A percentile compares a stretch with the other conserved stretches of the same genome.
phyloP scores from a whole-genome alignment of 2,329 filamentous ascomycete genomes.

The Fusarium solani-melongenae region DNA sequence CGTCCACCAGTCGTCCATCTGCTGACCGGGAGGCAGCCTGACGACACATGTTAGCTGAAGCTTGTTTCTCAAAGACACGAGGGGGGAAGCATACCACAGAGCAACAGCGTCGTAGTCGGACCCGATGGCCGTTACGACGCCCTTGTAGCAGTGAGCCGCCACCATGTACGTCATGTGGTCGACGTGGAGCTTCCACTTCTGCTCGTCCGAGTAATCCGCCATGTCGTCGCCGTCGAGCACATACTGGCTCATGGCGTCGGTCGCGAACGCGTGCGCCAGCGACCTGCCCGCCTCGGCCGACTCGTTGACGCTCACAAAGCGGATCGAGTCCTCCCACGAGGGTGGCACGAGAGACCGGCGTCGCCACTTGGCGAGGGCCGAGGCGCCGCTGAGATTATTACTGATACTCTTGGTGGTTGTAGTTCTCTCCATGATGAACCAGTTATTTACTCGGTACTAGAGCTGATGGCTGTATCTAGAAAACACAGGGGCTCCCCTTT shows the following conservation, averaged over 20 bases:
- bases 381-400: conserved; percentile 17
- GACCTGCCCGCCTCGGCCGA: conserved; percentile 77
- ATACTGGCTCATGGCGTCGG: conserved; percentile 80
- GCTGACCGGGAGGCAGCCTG: conserved; percentile 80
- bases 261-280: conserved; percentile 81
- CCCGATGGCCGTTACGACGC: conserved; percentile 79
- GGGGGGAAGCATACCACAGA: conserved; percentile 71
- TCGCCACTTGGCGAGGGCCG: conserved; percentile 44
- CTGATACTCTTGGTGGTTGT: conserved; percentile 40
- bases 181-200: conserved; percentile 81
- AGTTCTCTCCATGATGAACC: conserved; percentile 57
- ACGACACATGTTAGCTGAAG: conserved; percentile 11
- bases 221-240: conserved; percentile 78
- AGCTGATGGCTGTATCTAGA: conserved; percentile 34
- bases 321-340: conserved; percentile 67
- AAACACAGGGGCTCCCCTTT: conserved; percentile 25
- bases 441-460: conserved; percentile 36
- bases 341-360: conserved; percentile 62
- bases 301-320: conserved; percentile 72
- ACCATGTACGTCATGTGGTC: conserved; percentile 82
- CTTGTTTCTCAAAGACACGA: background rate
- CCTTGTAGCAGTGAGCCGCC: conserved; percentile 79
- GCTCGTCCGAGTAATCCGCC: conserved; percentile 69
- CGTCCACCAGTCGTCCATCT: conserved; percentile 79
- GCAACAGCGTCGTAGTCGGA: conserved; percentile 82